These are phyloP conservation scores for Herpetomonas samuelpessoai DNA, from an alignment of 208 protist species.

Conservation along the genomic window DNA sequence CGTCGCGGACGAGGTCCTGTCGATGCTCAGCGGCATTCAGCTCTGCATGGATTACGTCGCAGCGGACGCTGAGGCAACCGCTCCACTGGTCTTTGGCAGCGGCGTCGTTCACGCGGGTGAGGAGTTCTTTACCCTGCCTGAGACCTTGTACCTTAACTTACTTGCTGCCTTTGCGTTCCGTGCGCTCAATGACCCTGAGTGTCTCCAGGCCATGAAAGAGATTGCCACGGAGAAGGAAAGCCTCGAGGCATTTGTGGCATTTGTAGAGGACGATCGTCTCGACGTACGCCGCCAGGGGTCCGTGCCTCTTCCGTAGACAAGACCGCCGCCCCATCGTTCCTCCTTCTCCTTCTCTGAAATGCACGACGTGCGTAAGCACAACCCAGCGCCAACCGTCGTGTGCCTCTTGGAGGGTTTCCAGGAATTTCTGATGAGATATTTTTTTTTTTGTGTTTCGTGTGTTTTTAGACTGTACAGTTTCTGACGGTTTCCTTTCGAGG, in stretches of 20 bases:
- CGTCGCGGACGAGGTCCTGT: slow-evolving; percentile 59
- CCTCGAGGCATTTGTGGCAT: slow-evolving; percentile 31
- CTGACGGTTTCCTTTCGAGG: background rate
- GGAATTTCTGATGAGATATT: background rate
- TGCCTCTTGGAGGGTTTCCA: no score
- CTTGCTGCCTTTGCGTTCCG: slow-evolving; percentile 13
- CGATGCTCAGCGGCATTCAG: slow-evolving; percentile 64
- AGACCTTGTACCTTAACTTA: background rate
- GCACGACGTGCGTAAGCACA: no score
- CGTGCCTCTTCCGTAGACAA: no score
- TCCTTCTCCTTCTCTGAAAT: no score
- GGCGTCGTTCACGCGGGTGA: background rate
- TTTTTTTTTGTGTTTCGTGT: slow-evolving; percentile 6
- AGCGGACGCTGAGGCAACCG: slow-evolving; percentile 31
- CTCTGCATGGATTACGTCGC: slow-evolving; percentile 76
- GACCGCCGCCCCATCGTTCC: no score
- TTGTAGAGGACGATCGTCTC: slow-evolving; percentile 19
- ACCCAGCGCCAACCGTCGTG: no score
- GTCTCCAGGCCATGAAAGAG: slow-evolving; percentile 20
- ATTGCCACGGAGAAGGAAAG: slow-evolving; percentile 26
- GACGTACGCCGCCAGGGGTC: background rate
- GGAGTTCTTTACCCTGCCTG: background rate
- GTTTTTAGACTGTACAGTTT: slow-evolving; percentile 1
- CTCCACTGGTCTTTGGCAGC: background rate
- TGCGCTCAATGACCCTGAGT: slow-evolving; percentile 20